Evolutionary conservation across 768 basidiomycete genomes (phyloP).

Genomic region (Boletellus emodensis): DNA sequence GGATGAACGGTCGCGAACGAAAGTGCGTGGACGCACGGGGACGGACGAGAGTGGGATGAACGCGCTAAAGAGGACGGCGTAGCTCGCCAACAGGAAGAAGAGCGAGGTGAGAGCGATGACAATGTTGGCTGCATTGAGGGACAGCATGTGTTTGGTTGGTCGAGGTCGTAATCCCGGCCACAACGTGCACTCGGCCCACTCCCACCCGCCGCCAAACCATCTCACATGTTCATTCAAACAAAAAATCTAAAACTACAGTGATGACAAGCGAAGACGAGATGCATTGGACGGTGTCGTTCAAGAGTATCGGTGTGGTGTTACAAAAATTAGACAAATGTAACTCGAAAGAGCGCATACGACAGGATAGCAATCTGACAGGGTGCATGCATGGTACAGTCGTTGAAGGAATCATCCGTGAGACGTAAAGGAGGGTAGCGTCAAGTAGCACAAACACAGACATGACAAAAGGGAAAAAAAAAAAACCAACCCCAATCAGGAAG

Average conservation of each 20-base stretch:
- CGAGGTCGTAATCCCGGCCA: slow-evolving; percentile 28
- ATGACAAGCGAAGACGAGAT: slow-evolving; percentile 13
- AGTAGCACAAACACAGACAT: slow-evolving; percentile 6
- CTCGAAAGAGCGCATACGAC: slow-evolving; percentile 22
- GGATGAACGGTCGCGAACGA: not conserved
- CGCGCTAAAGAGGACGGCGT: slow-evolving; percentile 63
- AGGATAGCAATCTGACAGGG: slow-evolving; percentile 13
- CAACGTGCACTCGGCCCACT: slow-evolving; percentile 13
- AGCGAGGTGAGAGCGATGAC: slow-evolving; percentile 43
- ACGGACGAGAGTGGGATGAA: slow-evolving; percentile 54
- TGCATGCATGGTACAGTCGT: slow-evolving; percentile 28
- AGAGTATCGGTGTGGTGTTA: slow-evolving; percentile 22
- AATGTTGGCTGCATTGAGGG: slow-evolving; percentile 41
- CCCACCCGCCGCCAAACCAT: slow-evolving; percentile 5
- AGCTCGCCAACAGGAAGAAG: slow-evolving; percentile 56
- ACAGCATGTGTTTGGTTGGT: slow-evolving; percentile 23
- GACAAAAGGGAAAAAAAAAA: not conserved
- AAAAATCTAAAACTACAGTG: slow-evolving; percentile 29
- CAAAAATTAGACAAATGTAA: slow-evolving; percentile 30
- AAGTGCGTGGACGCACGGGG: slow-evolving; percentile 38
- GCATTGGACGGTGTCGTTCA: slow-evolving; percentile 13
- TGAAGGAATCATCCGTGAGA: slow-evolving; percentile 21
- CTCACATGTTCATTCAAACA: slow-evolving; percentile 18
- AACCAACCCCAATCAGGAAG: slow-evolving; percentile 1
- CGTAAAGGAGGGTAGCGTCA: slow-evolving; percentile 17